A percentile compares a stretch with the other conserved stretches of the same genome.
Evolutionary conservation across 768 basidiomycete genomes (phyloP).

Genomic region (Clitopilus hobsonii): DNA sequence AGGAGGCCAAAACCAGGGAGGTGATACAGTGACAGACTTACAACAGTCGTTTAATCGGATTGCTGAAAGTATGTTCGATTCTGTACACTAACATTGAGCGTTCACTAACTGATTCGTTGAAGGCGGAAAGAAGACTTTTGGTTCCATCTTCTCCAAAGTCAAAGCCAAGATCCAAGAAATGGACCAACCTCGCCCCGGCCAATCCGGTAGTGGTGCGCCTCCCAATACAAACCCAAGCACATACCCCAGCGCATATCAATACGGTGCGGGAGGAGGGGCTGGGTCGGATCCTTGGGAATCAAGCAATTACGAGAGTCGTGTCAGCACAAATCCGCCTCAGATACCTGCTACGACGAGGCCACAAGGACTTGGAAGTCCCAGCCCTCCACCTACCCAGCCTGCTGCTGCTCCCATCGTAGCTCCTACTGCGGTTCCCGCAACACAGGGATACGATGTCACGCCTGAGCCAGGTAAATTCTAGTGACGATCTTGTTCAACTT

Average conservation of each 20-base stretch:
- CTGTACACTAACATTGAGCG: neutral
- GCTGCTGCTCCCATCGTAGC: too few relatives aligned
- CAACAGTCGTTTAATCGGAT: constrained; percentile 72
- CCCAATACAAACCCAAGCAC: neutral
- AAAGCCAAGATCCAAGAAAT: constrained; percentile 83
- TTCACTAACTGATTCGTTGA: neutral
- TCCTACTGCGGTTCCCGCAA: neutral
- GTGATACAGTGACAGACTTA: constrained; percentile 60
- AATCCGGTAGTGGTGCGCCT: neutral
- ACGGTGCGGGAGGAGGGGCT: neutral
- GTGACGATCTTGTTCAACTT: neutral
- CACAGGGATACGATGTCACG: constrained; percentile 14
- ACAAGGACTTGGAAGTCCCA: neutral
- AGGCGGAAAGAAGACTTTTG: constrained; percentile 81
- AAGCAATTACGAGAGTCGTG: neutral
- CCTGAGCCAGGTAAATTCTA: neutral
- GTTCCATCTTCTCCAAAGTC: constrained; percentile 66
- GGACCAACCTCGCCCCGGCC: constrained; percentile 40
- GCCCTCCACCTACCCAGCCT: neutral
- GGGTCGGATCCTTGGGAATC: neutral
- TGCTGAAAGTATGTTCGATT: constrained; percentile 70
- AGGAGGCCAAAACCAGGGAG: constrained; percentile 9
- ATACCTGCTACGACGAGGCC: neutral
- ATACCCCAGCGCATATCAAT: constrained; percentile 2
- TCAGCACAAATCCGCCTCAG: neutral